A percentile compares a stretch with the other conserved stretches of the same genome.
These are phyloP conservation scores for Uronychia binucleata DNA, from an alignment of 73 alveolate genomes.

Conservation along the genomic window DNA sequence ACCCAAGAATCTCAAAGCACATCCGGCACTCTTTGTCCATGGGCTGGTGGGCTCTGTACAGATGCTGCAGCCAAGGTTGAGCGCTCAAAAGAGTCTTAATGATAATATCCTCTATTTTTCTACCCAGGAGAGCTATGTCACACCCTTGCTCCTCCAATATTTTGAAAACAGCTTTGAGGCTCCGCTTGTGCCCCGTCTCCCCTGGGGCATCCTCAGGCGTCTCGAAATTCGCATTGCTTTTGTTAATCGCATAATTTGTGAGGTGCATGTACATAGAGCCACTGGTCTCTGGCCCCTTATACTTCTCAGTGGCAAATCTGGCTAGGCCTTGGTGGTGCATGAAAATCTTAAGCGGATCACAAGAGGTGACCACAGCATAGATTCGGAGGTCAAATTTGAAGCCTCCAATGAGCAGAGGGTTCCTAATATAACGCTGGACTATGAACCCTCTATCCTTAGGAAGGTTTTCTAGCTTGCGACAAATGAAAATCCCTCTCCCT, in stretches of 20 bases:
- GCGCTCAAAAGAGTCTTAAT: conserved; percentile 24
- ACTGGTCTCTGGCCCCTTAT: conserved; percentile 11
- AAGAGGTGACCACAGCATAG: conserved; percentile 69
- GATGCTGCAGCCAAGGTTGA: conserved; percentile 4
- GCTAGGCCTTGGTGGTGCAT: conserved; percentile 67
- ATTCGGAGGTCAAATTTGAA: conserved; percentile 90
- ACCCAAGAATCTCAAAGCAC: conserved; percentile 34
- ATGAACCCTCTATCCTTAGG: conserved; percentile 38
- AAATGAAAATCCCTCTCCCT: conserved; percentile 67
- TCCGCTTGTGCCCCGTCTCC: background rate
- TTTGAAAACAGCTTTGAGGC: background rate
- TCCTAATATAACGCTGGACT: conserved; percentile 75
- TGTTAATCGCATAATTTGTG: conserved; percentile 46
- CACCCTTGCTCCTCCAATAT: conserved; percentile 2
- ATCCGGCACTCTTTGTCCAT: conserved; percentile 6
- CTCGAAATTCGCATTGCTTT: conserved; percentile 11
- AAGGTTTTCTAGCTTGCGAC: conserved; percentile 13
- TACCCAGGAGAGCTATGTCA: background rate
- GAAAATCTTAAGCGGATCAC: conserved; percentile 58
- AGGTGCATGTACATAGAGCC: conserved; percentile 32
- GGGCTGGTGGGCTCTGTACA: conserved; percentile 28
- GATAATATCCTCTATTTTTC: conserved; percentile 24
- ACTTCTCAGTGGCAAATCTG: conserved; percentile 64
- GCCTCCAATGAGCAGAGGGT: conserved; percentile 86
- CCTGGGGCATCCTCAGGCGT: background rate